Evolutionary conservation across 139 green algal genomes (phyloP), one percentile per base, ranked within the genome.

Genomic region (Volvox africanus): DNA sequence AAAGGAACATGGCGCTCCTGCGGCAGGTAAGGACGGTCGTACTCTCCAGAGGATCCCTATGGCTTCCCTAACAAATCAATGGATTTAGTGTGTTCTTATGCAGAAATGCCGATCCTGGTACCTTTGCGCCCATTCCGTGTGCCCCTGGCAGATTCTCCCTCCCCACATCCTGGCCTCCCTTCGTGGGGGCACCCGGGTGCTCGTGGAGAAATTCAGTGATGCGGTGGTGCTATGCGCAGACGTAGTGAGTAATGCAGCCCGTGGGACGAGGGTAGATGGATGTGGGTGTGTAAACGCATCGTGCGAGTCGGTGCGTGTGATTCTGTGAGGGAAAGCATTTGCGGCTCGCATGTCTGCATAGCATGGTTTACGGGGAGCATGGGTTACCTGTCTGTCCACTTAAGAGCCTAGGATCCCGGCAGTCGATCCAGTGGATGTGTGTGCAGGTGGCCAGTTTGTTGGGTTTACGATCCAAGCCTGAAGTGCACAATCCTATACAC

Each of bases 1-100:
- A 94, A 87, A 61, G 89, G 13, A 94, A 93, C 87, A 88, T 91
- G 73, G 83, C 79, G 75, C 87, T 94, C 73, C 82, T 94, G 44
- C 76, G 61, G 30, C 89, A 93, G 83, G 90, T 92, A 36, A 26
- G 81, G 37, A 61, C 18, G 65, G 44, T 55, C 44, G 5, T 55
- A 55, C 44, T 9, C 9, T 55, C 9, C 44, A 5, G 44, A 55
- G 44, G 9, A 55, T 5, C 44, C 44, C 44, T 55, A 55, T 14
- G 44, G 9, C 5, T 55, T 55, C 44, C 44, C 44, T 5, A 55
- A 55, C 44, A 55, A 55, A 55, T 5, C 44, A 55, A 55, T 55
- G 5, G 9, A 55, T 9, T 55, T 55, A 9, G 9, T 55, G 44
- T 55, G 44, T 55, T 55, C 44, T 55, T 55, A 55, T 55, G 44